These are phyloP conservation scores for Piromyces finnis DNA, from an alignment of 192 early-diverging fungal genomes.

Conservation along the genomic window DNA sequence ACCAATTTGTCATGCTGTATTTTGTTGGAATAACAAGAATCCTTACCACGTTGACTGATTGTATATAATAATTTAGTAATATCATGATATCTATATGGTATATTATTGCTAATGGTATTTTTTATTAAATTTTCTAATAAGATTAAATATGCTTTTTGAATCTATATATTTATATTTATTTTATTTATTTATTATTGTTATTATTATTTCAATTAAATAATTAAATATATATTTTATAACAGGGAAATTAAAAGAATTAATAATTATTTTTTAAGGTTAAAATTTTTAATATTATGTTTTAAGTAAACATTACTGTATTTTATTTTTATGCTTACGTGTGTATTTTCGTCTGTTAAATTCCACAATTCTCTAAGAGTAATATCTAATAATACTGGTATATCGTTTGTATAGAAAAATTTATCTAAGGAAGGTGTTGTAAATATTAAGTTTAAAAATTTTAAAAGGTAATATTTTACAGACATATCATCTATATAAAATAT, in stretches of 20 bases:
- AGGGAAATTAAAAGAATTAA: no score
- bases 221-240: no score
- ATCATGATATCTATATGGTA: not conserved
- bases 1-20: not conserved
- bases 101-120: not conserved
- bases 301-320: no score
- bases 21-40: not conserved
- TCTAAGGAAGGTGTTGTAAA: constrained; percentile 38
- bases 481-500: constrained; percentile 19
- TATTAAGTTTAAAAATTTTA: constrained; percentile 53
- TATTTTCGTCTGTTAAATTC: constrained; percentile 48
- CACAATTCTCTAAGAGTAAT: constrained; percentile 66
- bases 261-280: no score
- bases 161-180: not conserved
- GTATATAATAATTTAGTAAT: not conserved
- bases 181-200: no score
- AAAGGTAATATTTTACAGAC: constrained; percentile 27
- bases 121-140: not conserved
- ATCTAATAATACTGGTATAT: constrained; percentile 71
- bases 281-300: no score
- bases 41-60: not conserved
- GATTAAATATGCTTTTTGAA: not conserved
- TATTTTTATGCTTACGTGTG: constrained; percentile 10
- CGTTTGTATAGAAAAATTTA: constrained; percentile 83
- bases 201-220: no score